Percentiles rank a stretch among this genome's conserved stretches.
Evolutionary conservation across 139 green algal genomes (phyloP).

Genomic region (Chlamydomonas sp.): DNA sequence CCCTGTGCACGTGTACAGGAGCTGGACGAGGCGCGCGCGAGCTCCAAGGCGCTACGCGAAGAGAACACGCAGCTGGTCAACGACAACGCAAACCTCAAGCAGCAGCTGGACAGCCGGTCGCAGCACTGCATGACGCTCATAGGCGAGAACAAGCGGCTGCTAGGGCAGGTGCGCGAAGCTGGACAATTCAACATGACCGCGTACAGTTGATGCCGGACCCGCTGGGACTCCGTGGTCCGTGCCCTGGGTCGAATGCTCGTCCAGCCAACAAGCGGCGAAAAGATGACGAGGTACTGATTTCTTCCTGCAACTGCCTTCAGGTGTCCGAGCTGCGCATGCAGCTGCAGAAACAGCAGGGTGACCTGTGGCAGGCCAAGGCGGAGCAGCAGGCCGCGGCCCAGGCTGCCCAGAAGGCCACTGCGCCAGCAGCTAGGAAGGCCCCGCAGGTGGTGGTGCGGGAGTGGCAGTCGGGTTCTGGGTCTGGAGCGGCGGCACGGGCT

Average conservation of each 20-base stretch:
- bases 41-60: slow-evolving; percentile 34
- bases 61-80: slow-evolving; percentile 37
- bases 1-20: slow-evolving; percentile 23
- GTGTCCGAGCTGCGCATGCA: slow-evolving; percentile 32
- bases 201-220: not conserved
- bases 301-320: not conserved
- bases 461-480: not conserved
- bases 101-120: slow-evolving; percentile 52
- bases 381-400: slow-evolving; percentile 5
- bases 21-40: slow-evolving; percentile 30
- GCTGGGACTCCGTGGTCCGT: not conserved
- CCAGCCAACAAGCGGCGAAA: too few species aligned
- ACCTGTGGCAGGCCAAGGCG: slow-evolving; percentile 38
- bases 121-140: slow-evolving; percentile 63
- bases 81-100: slow-evolving; percentile 50
- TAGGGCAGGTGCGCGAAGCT: slow-evolving; percentile 43
- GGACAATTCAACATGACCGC: not conserved
- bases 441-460: slow-evolving; percentile 24
- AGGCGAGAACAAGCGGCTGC: slow-evolving; percentile 57
- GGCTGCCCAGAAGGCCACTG: slow-evolving; percentile 7
- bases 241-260: too few species aligned
- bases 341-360: slow-evolving; percentile 28
- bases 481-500: not conserved
- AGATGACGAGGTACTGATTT: too few species aligned
- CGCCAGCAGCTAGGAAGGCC: not conserved